Evolutionary conservation across 805 yeast species (phyloP), one percentile per base, ranked within the genome.

Genomic region (Torulaspora gathmanii): DNA sequence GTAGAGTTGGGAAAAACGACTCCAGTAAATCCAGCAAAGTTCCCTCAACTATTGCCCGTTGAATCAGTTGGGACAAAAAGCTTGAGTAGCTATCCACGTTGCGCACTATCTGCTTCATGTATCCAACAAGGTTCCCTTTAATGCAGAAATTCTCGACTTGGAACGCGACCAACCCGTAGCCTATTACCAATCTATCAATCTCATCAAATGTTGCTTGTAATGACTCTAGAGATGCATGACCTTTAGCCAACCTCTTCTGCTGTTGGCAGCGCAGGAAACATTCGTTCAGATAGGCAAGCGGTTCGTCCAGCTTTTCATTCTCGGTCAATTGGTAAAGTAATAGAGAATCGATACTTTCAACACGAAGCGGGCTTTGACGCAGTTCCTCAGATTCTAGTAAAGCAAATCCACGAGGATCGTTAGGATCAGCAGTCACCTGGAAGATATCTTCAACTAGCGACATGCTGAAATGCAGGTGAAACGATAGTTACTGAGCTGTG

Each of bases 91-190:
- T 39, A 37, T 60, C 62, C 31, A 60, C 59, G 26, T 61, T 56
- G 11, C 46, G 36, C 8, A 69, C 47, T 6, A 70, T 62, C 35
- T 61, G 65, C 33, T 47, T 51, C 8, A 66, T 45, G 44, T 60
- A 60, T n/a, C 40, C 26, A 17, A 44, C 40, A 6, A 54, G 51
- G 29, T 53, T 51, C 15, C 61, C 65, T 30, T 55, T 53, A 13
- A 55, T 41, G 17, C 62, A 51, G 42, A 65, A 65, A 44, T 82
- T 90, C 8, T 85, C 82, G 2, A 80, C 75, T 61, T 82, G 87
- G 57, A 85, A 81, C 17, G 82, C 64, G 17, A 85, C 80, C 23
- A 82, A 68, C 0, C 86, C 88, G 63, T 81, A 86, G 20, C 84
- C 79, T 11, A 63, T 54, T 7, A 61, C 56, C 26, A 60, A 44